Evolutionary conservation across 352 stramenopile genomes (phyloP), one percentile per base, ranked within the genome.

Genomic region (Pythium volutum): DNA sequence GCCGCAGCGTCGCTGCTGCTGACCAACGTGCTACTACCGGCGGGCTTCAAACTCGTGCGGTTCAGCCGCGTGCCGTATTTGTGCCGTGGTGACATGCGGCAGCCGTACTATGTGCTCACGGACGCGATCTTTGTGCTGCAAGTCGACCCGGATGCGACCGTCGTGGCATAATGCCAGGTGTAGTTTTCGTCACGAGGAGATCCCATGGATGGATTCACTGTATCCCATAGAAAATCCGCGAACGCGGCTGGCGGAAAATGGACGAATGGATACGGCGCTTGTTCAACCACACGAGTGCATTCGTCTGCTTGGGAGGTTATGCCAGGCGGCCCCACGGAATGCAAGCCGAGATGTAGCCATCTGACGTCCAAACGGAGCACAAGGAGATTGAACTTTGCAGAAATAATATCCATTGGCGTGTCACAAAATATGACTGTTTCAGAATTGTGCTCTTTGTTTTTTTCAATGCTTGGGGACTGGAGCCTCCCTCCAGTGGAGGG

Each of bases 21-120:
- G 10, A 74, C 74, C 34, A 91, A 88, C 53, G 82, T 94, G 66
- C 62, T 89, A 38, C 41, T 79, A 0, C 82, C 85, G 0, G 77
- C 77, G 4, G 85, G 85, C 45, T 95, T 93, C 58, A 84, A 91
- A 61, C 74, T 95, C 27, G 70, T 86, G 25, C 70, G 76, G 39
- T 93, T 95, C 61, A 91, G 79, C 33, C 83, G 85, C 57, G 85
- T 95, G 42, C 85, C 85, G 46, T 95, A 95, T 67, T 64, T 95
- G 46, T 93, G 81, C 59, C 80, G 82, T 9, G 85, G 85, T 16
- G 85, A 93, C 57, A 63, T 93, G 43, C 79, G 74, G 20, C 78
- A 91, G 57, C 77, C 85, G 34, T 95, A 91, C 73, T 93, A 93
- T 60, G 82, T 93, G 54, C 68, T 95, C 14, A 88, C 76, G n/a